A percentile compares a stretch with the other conserved stretches of the same genome.
Evolutionary conservation across 2,329 filamentous ascomycete genomes (phyloP).

Genomic region (Leptographium wingfieldii): DNA sequence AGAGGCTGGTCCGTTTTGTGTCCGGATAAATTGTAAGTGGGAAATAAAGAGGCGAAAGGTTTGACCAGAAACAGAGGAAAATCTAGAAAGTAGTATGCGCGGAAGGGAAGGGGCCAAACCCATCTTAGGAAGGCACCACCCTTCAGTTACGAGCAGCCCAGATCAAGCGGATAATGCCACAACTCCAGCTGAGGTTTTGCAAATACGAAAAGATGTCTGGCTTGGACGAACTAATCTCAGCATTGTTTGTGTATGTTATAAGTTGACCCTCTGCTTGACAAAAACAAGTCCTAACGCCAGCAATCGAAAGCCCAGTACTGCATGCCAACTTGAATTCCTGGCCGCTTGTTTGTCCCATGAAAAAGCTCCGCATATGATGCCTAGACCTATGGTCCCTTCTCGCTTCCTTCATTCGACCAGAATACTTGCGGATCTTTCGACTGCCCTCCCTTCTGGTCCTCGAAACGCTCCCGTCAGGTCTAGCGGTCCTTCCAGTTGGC

Average conservation of each 20-base stretch:
- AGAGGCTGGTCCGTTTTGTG: no score
- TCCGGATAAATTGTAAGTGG: no score
- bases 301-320: not conserved
- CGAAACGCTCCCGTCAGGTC: conserved; percentile 9
- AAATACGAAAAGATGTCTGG: not conserved
- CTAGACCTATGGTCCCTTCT: not conserved
- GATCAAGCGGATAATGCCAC: not conserved
- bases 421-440: not conserved
- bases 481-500: conserved; percentile 8
- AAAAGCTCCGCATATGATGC: not conserved
- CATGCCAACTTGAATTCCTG: not conserved
- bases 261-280: not conserved
- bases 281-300: not conserved
- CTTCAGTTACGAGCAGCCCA: not conserved
- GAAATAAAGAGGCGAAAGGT: no score
- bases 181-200: not conserved
- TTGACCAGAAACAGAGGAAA: not conserved
- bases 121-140: not conserved
- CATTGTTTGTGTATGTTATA: not conserved
- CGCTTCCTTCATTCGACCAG: not conserved
- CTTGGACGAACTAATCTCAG: not conserved
- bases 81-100: not conserved
- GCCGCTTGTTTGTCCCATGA: not conserved
- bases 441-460: not conserved
- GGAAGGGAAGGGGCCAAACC: not conserved